phyloP scores from a whole-genome alignment of 306 rosid species.

The Phaseolus lunatus region DNA sequence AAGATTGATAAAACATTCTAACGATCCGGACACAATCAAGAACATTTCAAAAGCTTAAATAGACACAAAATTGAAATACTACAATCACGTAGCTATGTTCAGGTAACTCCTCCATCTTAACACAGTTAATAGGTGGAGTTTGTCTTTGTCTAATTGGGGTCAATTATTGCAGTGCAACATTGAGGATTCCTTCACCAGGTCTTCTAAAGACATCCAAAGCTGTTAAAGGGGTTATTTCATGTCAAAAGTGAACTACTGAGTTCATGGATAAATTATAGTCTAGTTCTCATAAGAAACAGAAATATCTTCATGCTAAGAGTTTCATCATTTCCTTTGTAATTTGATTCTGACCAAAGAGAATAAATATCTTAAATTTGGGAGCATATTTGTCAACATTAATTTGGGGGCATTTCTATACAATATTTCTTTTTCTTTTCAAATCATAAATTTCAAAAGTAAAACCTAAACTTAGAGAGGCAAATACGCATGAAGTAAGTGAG shows the following conservation, averaged over 20 bases:
- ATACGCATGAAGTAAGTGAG: background rate
- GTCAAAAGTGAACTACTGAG: background rate
- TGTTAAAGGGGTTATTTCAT: background rate
- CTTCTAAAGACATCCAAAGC: conserved; percentile 11
- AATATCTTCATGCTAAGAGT: background rate
- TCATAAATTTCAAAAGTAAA: background rate
- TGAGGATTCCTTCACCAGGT: background rate
- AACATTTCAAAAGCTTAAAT: conserved; percentile 11
- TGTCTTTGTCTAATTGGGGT: conserved; percentile 1
- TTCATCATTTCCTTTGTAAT: background rate
- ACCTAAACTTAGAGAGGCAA: background rate
- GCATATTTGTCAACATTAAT: background rate
- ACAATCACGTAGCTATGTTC: background rate
- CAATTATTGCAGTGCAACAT: background rate
- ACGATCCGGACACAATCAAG: background rate
- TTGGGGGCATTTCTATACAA: background rate
- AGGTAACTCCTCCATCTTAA: background rate
- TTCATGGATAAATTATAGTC: too few relatives aligned
- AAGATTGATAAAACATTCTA: background rate
- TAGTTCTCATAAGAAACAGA: too few relatives aligned
- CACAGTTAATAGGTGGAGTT: conserved; percentile 11
- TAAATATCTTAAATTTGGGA: background rate
- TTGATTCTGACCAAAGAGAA: background rate
- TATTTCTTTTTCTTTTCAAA: background rate
- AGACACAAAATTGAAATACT: background rate